Evolutionary conservation across 257 asterid species (phyloP).

Genomic region (Henckelia pumila): DNA sequence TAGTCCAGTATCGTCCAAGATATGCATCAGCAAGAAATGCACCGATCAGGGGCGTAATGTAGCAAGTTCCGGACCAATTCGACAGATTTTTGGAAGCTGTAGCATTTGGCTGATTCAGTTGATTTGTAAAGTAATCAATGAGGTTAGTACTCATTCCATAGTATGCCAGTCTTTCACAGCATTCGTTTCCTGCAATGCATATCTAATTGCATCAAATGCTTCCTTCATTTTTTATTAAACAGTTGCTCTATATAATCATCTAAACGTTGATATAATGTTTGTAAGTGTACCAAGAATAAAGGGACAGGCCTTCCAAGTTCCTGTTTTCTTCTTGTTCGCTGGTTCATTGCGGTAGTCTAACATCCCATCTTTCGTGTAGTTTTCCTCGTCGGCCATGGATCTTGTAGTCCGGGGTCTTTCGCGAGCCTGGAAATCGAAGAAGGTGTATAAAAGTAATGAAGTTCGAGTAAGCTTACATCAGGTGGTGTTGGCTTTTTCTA

Average conservation of each 20-base stretch:
- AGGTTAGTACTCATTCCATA: constrained; percentile 69
- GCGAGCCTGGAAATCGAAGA: background rate
- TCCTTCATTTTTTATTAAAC: background rate
- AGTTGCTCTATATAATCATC: background rate
- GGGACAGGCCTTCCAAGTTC: constrained; percentile 84
- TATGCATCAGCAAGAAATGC: constrained; percentile 74
- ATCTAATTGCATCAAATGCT: background rate
- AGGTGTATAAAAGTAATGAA: too few relatives aligned
- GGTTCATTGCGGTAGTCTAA: constrained; percentile 58
- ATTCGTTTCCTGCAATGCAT: constrained; percentile 47
- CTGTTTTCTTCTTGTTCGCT: constrained; percentile 63
- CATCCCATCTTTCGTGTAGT: constrained; percentile 71
- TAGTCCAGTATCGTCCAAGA: constrained; percentile 80
- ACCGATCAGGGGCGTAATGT: constrained; percentile 62
- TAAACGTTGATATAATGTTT: background rate
- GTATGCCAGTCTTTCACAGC: constrained; percentile 67
- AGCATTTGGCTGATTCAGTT: constrained; percentile 48
- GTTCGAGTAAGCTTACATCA: background rate
- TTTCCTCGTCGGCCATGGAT: constrained; percentile 47
- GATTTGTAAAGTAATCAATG: constrained; percentile 46
- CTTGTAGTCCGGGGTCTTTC: background rate
- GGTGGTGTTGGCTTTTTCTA: too few relatives aligned
- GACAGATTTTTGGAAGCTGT: constrained; percentile 61
- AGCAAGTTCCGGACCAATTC: constrained; percentile 72
- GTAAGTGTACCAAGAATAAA: constrained; percentile 48